These are phyloP conservation scores for Stylosanthes scabra DNA, from an alignment of 331 rosid species.

Conservation along the genomic window DNA sequence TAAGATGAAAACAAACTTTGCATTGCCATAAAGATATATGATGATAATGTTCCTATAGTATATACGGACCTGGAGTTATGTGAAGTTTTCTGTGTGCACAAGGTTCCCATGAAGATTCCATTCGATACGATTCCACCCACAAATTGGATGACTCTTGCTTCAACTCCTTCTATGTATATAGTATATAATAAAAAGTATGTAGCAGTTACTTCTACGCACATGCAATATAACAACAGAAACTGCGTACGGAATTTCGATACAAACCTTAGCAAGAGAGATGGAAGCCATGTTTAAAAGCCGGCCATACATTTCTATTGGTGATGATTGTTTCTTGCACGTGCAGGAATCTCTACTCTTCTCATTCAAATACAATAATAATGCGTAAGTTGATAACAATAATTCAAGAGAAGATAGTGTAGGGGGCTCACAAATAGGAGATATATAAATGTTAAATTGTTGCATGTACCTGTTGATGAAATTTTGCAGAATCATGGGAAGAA, in stretches of 20 bases:
- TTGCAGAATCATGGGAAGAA: conserved; percentile 53
- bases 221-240: conserved; percentile 24
- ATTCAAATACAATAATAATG: conserved; percentile 35
- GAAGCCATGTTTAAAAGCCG: conserved; percentile 81
- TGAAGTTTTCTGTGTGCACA: conserved; percentile 69
- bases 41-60: neutral
- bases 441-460: neutral
- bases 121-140: conserved; percentile 71
- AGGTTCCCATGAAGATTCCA: conserved; percentile 78
- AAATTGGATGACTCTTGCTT: conserved; percentile 68
- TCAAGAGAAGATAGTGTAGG: neutral
- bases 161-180: conserved; percentile 62
- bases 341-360: conserved; percentile 46
- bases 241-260: conserved; percentile 39
- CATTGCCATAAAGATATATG: conserved; percentile 23
- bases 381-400: neutral
- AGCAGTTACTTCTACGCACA: conserved; percentile 28
- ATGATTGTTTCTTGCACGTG: conserved; percentile 45
- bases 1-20: conserved; percentile 11
- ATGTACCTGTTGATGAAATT: conserved; percentile 25
- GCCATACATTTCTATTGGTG: conserved; percentile 71
- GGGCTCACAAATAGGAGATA: neutral
- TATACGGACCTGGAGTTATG: conserved; percentile 46
- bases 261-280: conserved; percentile 78
- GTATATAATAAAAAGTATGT: conserved; percentile 31